These are phyloP conservation scores for Pseudocercospora musae DNA, from an alignment of 2,329 filamentous ascomycete species.

Conservation along the genomic window DNA sequence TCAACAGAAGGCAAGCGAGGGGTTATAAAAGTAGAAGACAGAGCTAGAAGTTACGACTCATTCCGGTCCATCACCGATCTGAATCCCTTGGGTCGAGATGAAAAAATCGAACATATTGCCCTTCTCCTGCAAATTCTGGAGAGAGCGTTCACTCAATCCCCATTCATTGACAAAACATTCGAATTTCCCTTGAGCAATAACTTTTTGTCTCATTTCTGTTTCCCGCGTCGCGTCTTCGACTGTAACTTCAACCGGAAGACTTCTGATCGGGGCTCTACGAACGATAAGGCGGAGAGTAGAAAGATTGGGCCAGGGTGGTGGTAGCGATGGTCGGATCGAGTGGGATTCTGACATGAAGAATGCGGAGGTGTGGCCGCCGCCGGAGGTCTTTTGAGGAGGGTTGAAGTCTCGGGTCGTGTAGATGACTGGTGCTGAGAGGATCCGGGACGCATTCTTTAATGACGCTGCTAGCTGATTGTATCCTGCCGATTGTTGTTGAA, in stretches of 20 bases:
- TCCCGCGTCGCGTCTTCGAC: conserved; percentile 40
- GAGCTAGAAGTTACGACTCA: no score
- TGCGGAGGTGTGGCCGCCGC: neutral
- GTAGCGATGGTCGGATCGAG: conserved; percentile 26
- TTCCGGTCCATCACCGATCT: conserved; percentile 15
- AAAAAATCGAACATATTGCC: conserved; percentile 26
- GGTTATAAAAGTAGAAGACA: neutral
- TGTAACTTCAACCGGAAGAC: conserved; percentile 39
- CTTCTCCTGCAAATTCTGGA: conserved; percentile 20
- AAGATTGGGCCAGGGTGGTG: conserved; percentile 33
- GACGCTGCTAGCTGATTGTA: conserved; percentile 24
- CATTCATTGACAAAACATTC: conserved; percentile 32
- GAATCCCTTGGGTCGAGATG: conserved; percentile 23
- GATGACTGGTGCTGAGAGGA: conserved; percentile 29
- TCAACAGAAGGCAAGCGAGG: neutral
- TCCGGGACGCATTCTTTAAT: conserved; percentile 17
- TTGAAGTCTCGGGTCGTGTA: conserved; percentile 24
- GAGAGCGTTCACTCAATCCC: conserved; percentile 25
- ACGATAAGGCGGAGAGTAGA: conserved; percentile 36
- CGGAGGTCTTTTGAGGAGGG: conserved; percentile 7
- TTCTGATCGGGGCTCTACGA: conserved; percentile 33
- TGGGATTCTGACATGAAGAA: conserved; percentile 10
- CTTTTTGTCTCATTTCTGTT: conserved; percentile 34
- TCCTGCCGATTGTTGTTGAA: conserved; percentile 7
- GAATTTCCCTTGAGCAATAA: conserved; percentile 38